Conservation (phyloP, 345 rosid genomes). For the Gossypium arboreum region DNA sequence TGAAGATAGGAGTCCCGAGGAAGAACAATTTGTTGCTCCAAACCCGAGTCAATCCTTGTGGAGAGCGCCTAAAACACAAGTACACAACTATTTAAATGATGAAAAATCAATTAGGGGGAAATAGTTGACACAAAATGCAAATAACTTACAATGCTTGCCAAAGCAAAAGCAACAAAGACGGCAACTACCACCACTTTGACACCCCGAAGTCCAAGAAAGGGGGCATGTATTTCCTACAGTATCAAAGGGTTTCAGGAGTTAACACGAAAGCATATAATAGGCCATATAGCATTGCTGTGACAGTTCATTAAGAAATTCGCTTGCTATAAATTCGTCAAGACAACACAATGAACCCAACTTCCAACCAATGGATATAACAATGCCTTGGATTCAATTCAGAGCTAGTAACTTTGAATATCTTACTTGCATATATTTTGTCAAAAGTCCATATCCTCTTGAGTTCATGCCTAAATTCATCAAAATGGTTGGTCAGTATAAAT, state of each 20-base stretch:
- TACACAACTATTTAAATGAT: slow-evolving; percentile 5
- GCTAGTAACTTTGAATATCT: neutral
- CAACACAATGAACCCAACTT: neutral
- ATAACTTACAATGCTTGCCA: slow-evolving; percentile 83
- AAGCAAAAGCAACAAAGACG: slow-evolving; percentile 65
- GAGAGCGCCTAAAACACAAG: slow-evolving; percentile 58
- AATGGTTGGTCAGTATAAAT: slow-evolving; percentile 23
- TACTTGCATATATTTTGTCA: slow-evolving; percentile 88
- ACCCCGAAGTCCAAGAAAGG: slow-evolving; percentile 68
- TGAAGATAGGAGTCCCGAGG: slow-evolving; percentile 96
- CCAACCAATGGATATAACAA: neutral
- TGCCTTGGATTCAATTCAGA: neutral
- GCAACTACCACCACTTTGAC: slow-evolving; percentile 72
- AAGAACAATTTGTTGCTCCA: slow-evolving; percentile 95
- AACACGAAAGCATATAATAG: slow-evolving; percentile 10
- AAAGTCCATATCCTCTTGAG: slow-evolving; percentile 58
- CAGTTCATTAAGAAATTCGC: neutral
- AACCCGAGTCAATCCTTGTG: slow-evolving; percentile 87
- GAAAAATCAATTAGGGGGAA: neutral
- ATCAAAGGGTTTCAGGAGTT: neutral
- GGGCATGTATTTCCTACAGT: slow-evolving; percentile 80
- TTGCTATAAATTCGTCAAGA: neutral
- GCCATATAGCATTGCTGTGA: too few species aligned
- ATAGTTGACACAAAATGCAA: neutral
- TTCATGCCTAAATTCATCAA: slow-evolving; percentile 48